A percentile compares a stretch with the other conserved stretches of the same genome.
These are phyloP conservation scores for Cryomyces minteri DNA, from an alignment of 495 filamentous ascomycete species.

Conservation along the genomic window DNA sequence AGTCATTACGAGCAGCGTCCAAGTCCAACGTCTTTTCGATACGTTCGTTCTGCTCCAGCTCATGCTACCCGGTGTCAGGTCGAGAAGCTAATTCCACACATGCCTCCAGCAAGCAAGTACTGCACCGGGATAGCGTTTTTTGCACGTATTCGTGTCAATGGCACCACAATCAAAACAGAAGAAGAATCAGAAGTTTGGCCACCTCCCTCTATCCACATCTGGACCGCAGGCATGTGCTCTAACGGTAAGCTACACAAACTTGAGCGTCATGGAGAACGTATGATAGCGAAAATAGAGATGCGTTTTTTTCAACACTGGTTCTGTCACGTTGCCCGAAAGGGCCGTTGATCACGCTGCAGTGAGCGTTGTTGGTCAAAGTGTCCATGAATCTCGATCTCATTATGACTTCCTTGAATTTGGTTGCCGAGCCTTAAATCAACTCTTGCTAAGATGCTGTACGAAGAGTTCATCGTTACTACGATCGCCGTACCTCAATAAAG, in stretches of 20 bases:
- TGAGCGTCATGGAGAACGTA: no score
- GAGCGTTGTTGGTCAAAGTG: conserved; percentile 21
- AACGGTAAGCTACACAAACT: background rate
- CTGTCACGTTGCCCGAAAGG: no score
- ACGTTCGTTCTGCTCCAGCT: no score
- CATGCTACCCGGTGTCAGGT: no score
- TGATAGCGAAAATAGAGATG: no score
- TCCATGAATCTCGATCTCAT: background rate
- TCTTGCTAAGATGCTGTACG: background rate
- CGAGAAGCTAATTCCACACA: no score
- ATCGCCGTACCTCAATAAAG: conserved; percentile 66
- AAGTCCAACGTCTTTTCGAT: no score
- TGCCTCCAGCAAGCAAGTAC: no score
- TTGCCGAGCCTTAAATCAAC: background rate
- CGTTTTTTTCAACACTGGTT: no score
- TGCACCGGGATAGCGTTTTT: no score
- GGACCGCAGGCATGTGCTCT: conserved; percentile 40
- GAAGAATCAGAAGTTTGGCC: conserved; percentile 25
- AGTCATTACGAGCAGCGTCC: no score
- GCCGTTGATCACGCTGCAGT: no score
- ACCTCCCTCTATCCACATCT: conserved; percentile 43
- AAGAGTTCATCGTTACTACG: conserved; percentile 46
- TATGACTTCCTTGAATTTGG: conserved; percentile 2
- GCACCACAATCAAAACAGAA: background rate
- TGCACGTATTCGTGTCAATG: background rate